Conservation (phyloP, 202 grass and related monocot genomes). For the Miscanthus sacchariflorus region DNA sequence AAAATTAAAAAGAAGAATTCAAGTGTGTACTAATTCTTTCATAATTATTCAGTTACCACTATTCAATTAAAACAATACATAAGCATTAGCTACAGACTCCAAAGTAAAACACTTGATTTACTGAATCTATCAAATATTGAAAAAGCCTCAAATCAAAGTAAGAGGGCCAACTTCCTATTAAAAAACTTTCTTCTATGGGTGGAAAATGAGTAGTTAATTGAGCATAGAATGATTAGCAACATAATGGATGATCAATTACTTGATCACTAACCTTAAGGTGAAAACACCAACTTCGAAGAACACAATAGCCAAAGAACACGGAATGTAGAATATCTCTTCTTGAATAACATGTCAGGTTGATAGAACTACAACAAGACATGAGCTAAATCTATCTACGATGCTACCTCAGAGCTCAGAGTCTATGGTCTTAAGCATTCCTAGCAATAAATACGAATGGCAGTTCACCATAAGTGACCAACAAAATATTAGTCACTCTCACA, state of each 20-base stretch:
- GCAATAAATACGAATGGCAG: conserved; percentile 20
- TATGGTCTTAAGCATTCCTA: conserved; percentile 41
- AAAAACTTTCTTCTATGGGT: background rate
- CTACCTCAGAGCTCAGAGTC: conserved; percentile 24
- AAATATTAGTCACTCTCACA: conserved; percentile 37
- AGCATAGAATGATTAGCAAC: conserved; percentile 13
- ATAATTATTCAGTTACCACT: background rate
- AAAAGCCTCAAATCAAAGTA: background rate
- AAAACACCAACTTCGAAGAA: background rate
- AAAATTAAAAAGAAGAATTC: background rate
- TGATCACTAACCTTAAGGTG: background rate
- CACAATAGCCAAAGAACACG: conserved; percentile 18
- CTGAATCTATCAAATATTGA: conserved; percentile 4
- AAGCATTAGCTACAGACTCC: background rate
- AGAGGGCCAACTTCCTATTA: background rate
- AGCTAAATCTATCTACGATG: conserved; percentile 20
- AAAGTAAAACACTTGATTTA: background rate
- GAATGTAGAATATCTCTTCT: conserved; percentile 23
- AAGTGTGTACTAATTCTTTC: conserved; percentile 4
- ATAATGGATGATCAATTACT: conserved; percentile 1
- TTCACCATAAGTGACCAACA: conserved; percentile 35
- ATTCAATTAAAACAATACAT: background rate
- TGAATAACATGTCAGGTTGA: conserved; percentile 42
- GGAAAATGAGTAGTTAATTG: background rate
- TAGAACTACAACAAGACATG: conserved; percentile 42